phyloP scores from a whole-genome alignment of 192 early-diverging fungal genomes.

The Phlyctochytrium bullatum region DNA sequence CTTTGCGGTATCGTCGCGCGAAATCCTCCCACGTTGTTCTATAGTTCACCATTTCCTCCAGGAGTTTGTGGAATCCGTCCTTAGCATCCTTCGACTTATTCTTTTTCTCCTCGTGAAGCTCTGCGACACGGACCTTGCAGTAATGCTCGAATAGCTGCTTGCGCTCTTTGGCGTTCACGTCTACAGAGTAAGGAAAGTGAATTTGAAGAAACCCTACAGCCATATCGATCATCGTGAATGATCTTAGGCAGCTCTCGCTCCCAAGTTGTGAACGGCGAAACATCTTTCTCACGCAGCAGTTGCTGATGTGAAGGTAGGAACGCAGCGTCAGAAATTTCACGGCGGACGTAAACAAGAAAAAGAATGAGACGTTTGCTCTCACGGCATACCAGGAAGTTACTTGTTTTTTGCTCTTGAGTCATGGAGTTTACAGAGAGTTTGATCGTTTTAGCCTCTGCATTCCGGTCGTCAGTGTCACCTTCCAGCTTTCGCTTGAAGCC shows the following conservation, averaged over 20 bases:
- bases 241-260: slow-evolving; percentile 68
- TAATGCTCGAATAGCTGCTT: slow-evolving; percentile 71
- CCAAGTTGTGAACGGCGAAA: slow-evolving; percentile 75
- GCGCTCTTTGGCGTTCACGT: slow-evolving; percentile 51
- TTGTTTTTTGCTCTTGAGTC: too few species aligned
- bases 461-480: neutral
- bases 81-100: slow-evolving; percentile 35
- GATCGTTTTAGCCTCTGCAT: too few species aligned
- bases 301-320: too few species aligned
- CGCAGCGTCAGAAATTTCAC: too few species aligned
- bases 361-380: neutral
- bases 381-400: slow-evolving; percentile 1
- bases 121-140: slow-evolving; percentile 59
- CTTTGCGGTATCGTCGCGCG: slow-evolving; percentile 62
- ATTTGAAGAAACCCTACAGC: slow-evolving; percentile 16
- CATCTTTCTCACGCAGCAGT: slow-evolving; percentile 65
- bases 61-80: slow-evolving; percentile 56
- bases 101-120: slow-evolving; percentile 52
- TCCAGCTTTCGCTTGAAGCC: neutral
- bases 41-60: slow-evolving; percentile 53
- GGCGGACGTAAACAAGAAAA: slow-evolving; percentile 1
- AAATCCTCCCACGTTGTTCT: slow-evolving; percentile 73
- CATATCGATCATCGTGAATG: slow-evolving; percentile 60
- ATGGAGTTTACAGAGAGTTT: too few species aligned
- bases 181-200: slow-evolving; percentile 21